Evolutionary conservation across 176 grass and related monocot species (phyloP).

Genomic region (Rhynchospora tenuis): DNA sequence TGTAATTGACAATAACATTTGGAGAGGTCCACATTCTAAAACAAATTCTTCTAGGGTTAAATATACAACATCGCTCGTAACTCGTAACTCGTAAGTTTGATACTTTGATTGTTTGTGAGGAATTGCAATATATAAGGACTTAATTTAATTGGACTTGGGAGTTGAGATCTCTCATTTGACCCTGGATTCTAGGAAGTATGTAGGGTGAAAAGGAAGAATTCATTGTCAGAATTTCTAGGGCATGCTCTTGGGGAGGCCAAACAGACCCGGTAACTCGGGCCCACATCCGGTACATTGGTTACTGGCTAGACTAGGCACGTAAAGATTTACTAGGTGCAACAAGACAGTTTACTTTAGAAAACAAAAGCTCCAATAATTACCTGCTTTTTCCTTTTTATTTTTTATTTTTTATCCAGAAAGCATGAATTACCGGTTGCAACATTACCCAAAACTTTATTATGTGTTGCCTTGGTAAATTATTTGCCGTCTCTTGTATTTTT

Average conservation of each 20-base stretch:
- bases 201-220: conserved; percentile 2
- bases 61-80: neutral
- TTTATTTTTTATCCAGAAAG: neutral
- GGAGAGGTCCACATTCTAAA: neutral
- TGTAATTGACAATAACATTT: neutral
- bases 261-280: neutral
- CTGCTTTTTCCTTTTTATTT: neutral
- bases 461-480: neutral
- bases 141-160: neutral
- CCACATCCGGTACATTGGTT: neutral
- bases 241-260: neutral
- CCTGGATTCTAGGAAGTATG: neutral
- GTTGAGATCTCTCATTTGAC: conserved; percentile 17
- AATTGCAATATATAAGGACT: neutral
- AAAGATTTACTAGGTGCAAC: neutral
- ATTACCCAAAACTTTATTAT: neutral
- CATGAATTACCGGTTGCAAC: neutral
- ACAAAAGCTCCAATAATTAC: neutral
- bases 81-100: neutral
- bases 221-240: neutral
- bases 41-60: neutral
- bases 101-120: neutral
- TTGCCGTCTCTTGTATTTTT: neutral
- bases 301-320: neutral
- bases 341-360: neutral